Conservation (phyloP, 2,329 filamentous ascomycete genomes). For the Colletotrichum sp. region DNA sequence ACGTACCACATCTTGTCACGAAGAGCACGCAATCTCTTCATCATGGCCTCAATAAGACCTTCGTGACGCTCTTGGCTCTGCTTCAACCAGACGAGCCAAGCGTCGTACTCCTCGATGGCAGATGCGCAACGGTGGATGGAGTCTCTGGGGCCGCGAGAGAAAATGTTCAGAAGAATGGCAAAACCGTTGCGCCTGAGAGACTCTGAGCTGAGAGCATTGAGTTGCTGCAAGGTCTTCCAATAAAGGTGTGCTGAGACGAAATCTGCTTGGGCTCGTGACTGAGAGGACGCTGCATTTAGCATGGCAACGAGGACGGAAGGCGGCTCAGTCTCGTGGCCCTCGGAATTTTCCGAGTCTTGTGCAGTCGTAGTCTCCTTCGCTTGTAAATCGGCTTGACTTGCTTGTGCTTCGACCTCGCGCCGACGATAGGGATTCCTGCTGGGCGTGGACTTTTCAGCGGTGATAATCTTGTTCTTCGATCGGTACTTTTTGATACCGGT, state of each 20-base stretch:
- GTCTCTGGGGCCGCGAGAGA: constrained; percentile 72
- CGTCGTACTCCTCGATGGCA: constrained; percentile 78
- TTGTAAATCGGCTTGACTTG: neutral
- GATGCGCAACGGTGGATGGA: constrained; percentile 72
- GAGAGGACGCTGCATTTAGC: constrained; percentile 76
- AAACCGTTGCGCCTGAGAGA: constrained; percentile 71
- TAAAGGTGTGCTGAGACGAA: constrained; percentile 86
- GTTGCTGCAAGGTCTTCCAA: constrained; percentile 79
- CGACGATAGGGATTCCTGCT: constrained; percentile 64
- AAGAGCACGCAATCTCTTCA: constrained; percentile 73
- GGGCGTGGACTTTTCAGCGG: constrained; percentile 52
- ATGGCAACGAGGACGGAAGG: constrained; percentile 67
- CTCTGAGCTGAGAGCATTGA: constrained; percentile 65
- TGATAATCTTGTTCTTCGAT: constrained; percentile 63
- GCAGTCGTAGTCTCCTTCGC: constrained; percentile 7
- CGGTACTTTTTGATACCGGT: constrained; percentile 64
- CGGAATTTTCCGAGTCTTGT: constrained; percentile 18
- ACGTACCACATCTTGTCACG: constrained; percentile 99
- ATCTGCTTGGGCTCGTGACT: constrained; percentile 79
- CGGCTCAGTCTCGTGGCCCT: constrained; percentile 7
- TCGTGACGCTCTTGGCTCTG: constrained; percentile 82
- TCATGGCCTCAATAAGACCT: constrained; percentile 74
- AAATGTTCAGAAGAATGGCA: constrained; percentile 73
- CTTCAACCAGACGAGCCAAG: constrained; percentile 83
- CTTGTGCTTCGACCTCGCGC: constrained; percentile 20